These are phyloP conservation scores for Fusarium sp. DNA, from an alignment of 2,329 filamentous ascomycete genomes.

Conservation along the genomic window DNA sequence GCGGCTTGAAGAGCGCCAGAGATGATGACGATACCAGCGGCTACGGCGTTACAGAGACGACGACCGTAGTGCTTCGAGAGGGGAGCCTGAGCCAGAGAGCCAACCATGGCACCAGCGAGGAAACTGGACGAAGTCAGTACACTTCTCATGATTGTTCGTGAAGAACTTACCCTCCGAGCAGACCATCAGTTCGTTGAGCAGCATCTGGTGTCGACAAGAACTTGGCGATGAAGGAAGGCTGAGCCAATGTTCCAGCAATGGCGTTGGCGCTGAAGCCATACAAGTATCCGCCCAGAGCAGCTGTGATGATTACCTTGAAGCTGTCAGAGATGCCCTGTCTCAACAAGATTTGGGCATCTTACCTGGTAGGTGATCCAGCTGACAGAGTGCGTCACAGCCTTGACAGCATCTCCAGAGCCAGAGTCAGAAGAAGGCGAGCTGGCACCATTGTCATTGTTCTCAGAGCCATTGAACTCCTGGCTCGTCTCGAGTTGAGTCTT, in stretches of 20 bases:
- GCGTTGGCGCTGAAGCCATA: constrained; percentile 33
- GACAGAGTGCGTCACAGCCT: constrained; percentile 15
- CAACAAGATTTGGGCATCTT: background rate
- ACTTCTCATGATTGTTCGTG: too few species aligned
- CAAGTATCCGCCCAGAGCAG: constrained; percentile 22
- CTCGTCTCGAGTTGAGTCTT: constrained; percentile 14
- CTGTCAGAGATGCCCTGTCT: background rate
- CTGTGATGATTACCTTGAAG: constrained; percentile 26
- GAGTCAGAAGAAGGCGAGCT: constrained; percentile 17
- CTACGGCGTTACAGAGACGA: constrained; percentile 19
- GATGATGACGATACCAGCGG: constrained; percentile 19
- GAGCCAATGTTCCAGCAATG: constrained; percentile 33
- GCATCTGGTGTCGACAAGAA: constrained; percentile 19
- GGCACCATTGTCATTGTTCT: background rate
- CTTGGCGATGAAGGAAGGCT: constrained; percentile 30
- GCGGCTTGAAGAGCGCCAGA: constrained; percentile 14
- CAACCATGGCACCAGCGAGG: constrained; percentile 25
- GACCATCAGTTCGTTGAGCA: constrained; percentile 17
- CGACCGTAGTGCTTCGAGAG: constrained; percentile 29
- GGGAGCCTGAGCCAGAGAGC: constrained; percentile 28
- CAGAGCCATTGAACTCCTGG: constrained; percentile 7
- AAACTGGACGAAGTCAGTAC: background rate
- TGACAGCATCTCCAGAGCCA: constrained; percentile 5
- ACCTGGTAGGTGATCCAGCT: constrained; percentile 32
- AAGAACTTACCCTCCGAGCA: constrained; percentile 5